phyloP scores from a whole-genome alignment of 352 stramenopile species.

The Phytopythium mirpurense region DNA sequence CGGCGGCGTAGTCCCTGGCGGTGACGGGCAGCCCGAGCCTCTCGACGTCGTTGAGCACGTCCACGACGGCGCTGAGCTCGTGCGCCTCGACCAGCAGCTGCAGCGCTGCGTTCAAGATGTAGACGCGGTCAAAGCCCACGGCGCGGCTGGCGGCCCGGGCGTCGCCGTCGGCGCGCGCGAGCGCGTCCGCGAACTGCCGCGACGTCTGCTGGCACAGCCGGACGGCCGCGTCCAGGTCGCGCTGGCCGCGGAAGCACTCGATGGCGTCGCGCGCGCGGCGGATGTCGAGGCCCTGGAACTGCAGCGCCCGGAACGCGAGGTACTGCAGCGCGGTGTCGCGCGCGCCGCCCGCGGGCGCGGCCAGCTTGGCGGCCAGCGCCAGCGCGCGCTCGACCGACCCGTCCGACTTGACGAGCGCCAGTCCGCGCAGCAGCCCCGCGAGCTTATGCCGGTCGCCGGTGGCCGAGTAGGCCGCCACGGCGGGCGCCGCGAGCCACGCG shows the following conservation, averaged over 20 bases:
- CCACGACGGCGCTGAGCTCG: conserved; percentile 23
- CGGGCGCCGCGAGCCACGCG: conserved; percentile 26
- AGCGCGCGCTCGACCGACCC: conserved; percentile 24
- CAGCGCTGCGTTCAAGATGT: conserved; percentile 20
- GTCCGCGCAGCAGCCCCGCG: conserved; percentile 34
- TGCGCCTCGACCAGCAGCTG: conserved; percentile 27
- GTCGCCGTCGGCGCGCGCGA: conserved; percentile 9
- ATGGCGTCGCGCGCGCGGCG: conserved; percentile 35
- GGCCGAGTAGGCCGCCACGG: conserved; percentile 28
- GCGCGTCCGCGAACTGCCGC: conserved; percentile 19
- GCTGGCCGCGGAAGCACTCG: conserved; percentile 32
- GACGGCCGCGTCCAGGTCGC: conserved; percentile 27
- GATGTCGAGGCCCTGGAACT: conserved; percentile 35
- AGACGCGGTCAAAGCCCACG: conserved; percentile 8
- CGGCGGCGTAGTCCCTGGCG: conserved; percentile 25
- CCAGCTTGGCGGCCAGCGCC: conserved; percentile 16
- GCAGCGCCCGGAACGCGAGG: conserved; percentile 34
- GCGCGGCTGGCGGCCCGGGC: conserved; percentile 4
- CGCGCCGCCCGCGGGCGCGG: conserved; percentile 11
- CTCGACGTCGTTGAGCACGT: conserved; percentile 29
- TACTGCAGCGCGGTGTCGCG: conserved; percentile 33
- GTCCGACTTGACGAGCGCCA: conserved; percentile 25
- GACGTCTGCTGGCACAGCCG: conserved; percentile 30
- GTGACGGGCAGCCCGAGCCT: conserved; percentile 23
- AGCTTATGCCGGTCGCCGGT: conserved; percentile 47